phyloP scores from a whole-genome alignment of 179 eudicot genomes.

The Amaranthus tricolor region DNA sequence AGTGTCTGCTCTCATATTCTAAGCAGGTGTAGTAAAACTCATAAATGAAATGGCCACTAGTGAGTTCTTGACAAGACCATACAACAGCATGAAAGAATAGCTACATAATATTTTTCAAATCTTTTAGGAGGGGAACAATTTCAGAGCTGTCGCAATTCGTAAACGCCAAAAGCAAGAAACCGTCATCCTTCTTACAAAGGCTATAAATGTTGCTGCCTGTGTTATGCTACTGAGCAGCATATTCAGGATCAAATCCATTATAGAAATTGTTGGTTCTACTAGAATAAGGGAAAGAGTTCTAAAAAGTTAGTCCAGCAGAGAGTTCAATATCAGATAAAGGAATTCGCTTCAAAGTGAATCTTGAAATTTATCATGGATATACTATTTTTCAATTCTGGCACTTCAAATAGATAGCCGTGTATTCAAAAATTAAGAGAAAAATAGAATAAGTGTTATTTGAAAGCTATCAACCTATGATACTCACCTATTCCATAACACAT shows the following conservation, averaged over 20 bases:
- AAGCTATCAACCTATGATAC: too few relatives aligned
- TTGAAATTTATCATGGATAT: background rate
- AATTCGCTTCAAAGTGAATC: background rate
- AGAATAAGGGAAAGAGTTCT: too few relatives aligned
- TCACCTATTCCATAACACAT: too few relatives aligned
- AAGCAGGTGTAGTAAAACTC: background rate
- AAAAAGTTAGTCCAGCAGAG: too few relatives aligned
- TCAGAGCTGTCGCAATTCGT: background rate
- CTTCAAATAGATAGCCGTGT: too few relatives aligned
- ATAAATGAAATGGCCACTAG: background rate
- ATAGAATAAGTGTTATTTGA: too few relatives aligned
- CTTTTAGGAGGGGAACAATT: background rate
- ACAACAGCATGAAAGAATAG: background rate
- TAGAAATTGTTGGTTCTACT: background rate
- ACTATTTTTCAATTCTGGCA: background rate
- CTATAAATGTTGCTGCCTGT: background rate
- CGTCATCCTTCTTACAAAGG: background rate
- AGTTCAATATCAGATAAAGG: background rate
- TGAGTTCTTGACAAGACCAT: background rate
- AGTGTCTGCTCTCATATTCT: background rate
- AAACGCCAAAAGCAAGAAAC: background rate
- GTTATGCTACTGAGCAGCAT: too few relatives aligned
- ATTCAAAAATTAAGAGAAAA: too few relatives aligned
- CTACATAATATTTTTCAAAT: background rate
- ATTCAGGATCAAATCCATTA: too few relatives aligned